These are phyloP conservation scores for Amyloporia xantha DNA, from an alignment of 768 basidiomycete species.

Conservation along the genomic window DNA sequence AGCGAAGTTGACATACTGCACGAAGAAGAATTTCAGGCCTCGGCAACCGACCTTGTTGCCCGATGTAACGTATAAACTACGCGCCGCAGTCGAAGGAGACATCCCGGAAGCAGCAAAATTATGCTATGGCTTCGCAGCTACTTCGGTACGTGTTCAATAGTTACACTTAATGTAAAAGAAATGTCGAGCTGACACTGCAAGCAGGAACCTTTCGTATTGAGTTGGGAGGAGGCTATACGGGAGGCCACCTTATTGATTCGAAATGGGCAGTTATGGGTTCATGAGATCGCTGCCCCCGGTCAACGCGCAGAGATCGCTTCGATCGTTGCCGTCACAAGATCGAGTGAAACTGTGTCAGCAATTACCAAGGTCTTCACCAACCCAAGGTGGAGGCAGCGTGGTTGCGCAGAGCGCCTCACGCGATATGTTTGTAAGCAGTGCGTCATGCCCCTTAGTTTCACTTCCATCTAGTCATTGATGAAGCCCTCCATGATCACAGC, in stretches of 20 bases:
- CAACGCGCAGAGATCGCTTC: constrained; percentile 42
- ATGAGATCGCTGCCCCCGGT: constrained; percentile 31
- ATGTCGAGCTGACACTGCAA: background rate
- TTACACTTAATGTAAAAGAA: background rate
- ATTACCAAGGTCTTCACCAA: constrained; percentile 72
- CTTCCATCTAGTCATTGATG: background rate
- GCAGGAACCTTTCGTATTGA: constrained; percentile 52
- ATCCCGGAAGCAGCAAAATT: constrained; percentile 34
- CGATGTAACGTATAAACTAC: constrained; percentile 29
- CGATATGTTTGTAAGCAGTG: constrained; percentile 50
- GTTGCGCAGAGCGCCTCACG: constrained; percentile 59
- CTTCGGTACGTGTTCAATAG: constrained; percentile 45
- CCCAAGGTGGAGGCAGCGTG: constrained; percentile 40
- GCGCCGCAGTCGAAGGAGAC: constrained; percentile 36
- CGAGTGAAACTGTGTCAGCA: constrained; percentile 47
- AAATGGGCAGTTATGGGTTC: constrained; percentile 53
- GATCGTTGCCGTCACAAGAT: constrained; percentile 63
- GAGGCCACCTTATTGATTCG: constrained; percentile 49
- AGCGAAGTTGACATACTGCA: constrained; percentile 53
- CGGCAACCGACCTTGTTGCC: constrained; percentile 4
- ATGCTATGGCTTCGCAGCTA: constrained; percentile 49
- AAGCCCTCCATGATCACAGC: constrained; percentile 16
- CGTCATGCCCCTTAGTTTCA: constrained; percentile 17
- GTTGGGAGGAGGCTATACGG: constrained; percentile 30
- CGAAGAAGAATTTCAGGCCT: constrained; percentile 28